A percentile compares a stretch with the other conserved stretches of the same genome.
phyloP scores from a whole-genome alignment of 2,329 filamentous ascomycete species.

The Aspergillus clavatus region DNA sequence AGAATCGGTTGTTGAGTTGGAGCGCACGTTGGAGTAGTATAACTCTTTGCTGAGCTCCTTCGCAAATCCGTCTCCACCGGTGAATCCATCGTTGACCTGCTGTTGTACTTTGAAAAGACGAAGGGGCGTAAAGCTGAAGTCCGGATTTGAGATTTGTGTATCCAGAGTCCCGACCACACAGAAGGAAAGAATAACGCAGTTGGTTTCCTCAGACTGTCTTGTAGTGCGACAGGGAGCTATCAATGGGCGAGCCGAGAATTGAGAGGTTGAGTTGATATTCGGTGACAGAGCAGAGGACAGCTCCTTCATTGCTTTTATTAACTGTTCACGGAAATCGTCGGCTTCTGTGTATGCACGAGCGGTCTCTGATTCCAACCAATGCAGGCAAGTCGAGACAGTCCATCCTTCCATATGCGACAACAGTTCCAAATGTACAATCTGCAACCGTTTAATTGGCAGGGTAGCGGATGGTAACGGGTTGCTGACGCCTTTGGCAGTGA shows the following conservation, averaged over 20 bases:
- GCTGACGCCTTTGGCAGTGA: slow-evolving; percentile 53
- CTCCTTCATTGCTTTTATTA: slow-evolving; percentile 39
- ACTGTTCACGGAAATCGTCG: slow-evolving; percentile 42
- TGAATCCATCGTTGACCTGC: slow-evolving; percentile 52
- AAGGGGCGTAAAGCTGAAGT: slow-evolving; percentile 57
- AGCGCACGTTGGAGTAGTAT: slow-evolving; percentile 36
- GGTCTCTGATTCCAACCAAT: slow-evolving; percentile 29
- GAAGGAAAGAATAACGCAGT: slow-evolving; percentile 51
- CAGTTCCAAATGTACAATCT: slow-evolving; percentile 54
- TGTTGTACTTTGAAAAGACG: slow-evolving; percentile 64
- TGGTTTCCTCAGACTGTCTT: slow-evolving; percentile 27
- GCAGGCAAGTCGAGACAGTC: slow-evolving; percentile 33
- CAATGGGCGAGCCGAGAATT: slow-evolving; percentile 36
- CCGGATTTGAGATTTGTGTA: slow-evolving; percentile 46
- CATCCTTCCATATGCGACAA: slow-evolving; percentile 41
- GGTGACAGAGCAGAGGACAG: slow-evolving; percentile 41
- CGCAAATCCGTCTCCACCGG: slow-evolving; percentile 56
- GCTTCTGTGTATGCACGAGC: slow-evolving; percentile 21
- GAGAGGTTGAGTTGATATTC: slow-evolving; percentile 30
- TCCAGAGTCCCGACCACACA: slow-evolving; percentile 60
- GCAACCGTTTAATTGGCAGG: slow-evolving; percentile 51
- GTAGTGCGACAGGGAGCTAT: slow-evolving; percentile 32
- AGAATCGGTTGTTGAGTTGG: slow-evolving; percentile 21
- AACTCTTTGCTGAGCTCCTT: slow-evolving; percentile 59
- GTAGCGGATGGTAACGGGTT: slow-evolving; percentile 59